Conservation (phyloP, 2,329 filamentous ascomycete genomes). For the Parastagonospora nodorum region DNA sequence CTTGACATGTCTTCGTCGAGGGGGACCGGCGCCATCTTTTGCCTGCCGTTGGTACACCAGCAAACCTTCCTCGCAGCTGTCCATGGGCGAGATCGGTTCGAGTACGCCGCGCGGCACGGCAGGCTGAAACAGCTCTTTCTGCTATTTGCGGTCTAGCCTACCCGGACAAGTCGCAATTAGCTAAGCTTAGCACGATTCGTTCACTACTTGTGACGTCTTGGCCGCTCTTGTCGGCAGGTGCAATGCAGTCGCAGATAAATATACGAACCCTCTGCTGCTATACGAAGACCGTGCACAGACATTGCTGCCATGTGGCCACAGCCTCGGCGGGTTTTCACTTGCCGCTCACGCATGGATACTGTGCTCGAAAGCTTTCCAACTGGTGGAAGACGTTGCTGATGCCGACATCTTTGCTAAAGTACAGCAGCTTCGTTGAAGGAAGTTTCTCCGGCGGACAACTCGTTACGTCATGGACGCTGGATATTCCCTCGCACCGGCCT, state of each 20-base stretch:
- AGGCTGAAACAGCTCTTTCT: conserved; percentile 2
- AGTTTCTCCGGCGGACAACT: neutral
- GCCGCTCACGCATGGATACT: neutral
- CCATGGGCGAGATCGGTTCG: neutral
- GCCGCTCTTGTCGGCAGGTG: neutral
- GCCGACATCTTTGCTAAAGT: neutral
- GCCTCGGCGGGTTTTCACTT: no score
- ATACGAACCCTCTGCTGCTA: neutral
- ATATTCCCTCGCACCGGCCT: no score
- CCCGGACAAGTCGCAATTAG: conserved; percentile 7
- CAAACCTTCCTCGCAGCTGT: neutral
- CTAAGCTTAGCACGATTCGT: conserved; percentile 4
- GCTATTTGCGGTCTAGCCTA: conserved; percentile 2
- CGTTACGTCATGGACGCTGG: neutral
- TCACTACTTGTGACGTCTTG: neutral
- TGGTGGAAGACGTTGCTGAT: conserved; percentile 1
- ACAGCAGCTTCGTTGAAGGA: neutral
- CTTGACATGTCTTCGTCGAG: neutral
- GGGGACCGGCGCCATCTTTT: neutral
- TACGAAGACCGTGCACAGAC: neutral
- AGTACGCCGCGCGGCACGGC: conserved; percentile 5
- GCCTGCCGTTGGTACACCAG: neutral
- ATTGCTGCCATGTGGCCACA: neutral
- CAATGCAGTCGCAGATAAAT: neutral
- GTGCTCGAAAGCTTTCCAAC: neutral